Evolutionary conservation across 2,329 filamentous ascomycete genomes (phyloP).

Genomic region (Blastomyces parvus): DNA sequence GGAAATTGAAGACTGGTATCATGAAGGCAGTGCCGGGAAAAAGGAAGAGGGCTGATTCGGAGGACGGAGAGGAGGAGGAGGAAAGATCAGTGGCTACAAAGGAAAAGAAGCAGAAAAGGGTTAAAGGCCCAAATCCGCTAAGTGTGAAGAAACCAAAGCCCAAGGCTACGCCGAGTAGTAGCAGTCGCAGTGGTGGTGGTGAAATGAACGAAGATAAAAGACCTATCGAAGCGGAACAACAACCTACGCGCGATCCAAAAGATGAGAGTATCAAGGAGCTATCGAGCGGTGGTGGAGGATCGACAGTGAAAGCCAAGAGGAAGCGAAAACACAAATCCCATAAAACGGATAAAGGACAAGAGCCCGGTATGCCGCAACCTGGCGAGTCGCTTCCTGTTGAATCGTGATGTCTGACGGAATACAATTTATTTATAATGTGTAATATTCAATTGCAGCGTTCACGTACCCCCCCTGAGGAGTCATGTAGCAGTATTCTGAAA

Average conservation of each 20-base stretch:
- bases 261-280: neutral
- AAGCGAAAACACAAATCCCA: conserved; percentile 18
- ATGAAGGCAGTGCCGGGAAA: conserved; percentile 24
- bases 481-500: neutral
- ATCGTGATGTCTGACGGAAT: conserved; percentile 7
- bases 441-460: neutral
- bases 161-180: conserved; percentile 15
- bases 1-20: conserved; percentile 39
- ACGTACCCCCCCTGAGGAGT: neutral
- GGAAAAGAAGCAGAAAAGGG: conserved; percentile 31
- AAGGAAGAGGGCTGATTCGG: conserved; percentile 25
- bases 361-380: neutral
- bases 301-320: conserved; percentile 15
- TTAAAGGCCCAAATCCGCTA: conserved; percentile 40
- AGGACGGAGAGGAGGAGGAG: conserved; percentile 17
- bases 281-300: conserved; percentile 6
- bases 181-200: conserved; percentile 18
- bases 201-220: conserved; percentile 12
- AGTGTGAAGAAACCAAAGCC: conserved; percentile 42
- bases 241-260: neutral
- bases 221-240: conserved; percentile 6
- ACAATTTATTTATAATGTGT: neutral
- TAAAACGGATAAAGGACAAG: conserved; percentile 7
- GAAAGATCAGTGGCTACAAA: conserved; percentile 7
- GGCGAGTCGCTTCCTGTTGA: conserved; percentile 10